Conservation (phyloP, 73 alveolate genomes). For the Paraurostyla sp. region DNA sequence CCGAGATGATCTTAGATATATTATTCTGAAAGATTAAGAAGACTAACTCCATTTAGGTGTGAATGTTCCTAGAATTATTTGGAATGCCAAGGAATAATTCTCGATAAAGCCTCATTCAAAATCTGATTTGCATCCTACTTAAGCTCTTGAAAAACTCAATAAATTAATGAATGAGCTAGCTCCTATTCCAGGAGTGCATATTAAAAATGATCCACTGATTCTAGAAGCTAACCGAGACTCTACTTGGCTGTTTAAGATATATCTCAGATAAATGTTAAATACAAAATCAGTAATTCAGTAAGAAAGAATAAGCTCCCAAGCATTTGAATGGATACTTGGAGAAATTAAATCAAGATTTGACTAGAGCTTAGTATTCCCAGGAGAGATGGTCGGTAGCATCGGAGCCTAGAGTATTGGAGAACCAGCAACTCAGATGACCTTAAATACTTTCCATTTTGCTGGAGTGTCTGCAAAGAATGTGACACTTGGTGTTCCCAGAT, state of each 20-base stretch:
- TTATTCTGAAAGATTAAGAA: conserved; percentile 85
- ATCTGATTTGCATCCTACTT: conserved; percentile 87
- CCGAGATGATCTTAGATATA: conserved; percentile 81
- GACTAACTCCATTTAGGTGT: conserved; percentile 94
- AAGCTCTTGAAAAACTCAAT: conserved; percentile 78
- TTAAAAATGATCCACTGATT: conserved; percentile 27
- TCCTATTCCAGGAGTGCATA: conserved; percentile 68
- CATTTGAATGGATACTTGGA: conserved; percentile 94
- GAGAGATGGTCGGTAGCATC: conserved; percentile 97
- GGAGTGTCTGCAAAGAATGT: conserved; percentile 97
- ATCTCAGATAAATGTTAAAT: conserved; percentile 71
- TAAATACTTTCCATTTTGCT: conserved; percentile 98
- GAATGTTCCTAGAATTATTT: conserved; percentile 88
- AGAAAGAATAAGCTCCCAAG: conserved; percentile 86
- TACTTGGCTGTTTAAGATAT: conserved; percentile 86
- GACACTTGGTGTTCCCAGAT: conserved; percentile 97
- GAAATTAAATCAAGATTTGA: conserved; percentile 80
- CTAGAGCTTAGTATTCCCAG: conserved; percentile 90
- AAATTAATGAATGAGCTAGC: conserved; percentile 63
- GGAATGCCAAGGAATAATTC: conserved; percentile 89
- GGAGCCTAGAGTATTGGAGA: conserved; percentile 98
- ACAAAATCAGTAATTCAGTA: conserved; percentile 76
- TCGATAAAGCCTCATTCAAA: conserved; percentile 70
- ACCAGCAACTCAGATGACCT: conserved; percentile 98
- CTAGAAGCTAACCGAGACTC: conserved; percentile 83